These are phyloP conservation scores for Zygosaccharomyces sapae DNA, from an alignment of 1,139 yeast species.

Conservation along the genomic window DNA sequence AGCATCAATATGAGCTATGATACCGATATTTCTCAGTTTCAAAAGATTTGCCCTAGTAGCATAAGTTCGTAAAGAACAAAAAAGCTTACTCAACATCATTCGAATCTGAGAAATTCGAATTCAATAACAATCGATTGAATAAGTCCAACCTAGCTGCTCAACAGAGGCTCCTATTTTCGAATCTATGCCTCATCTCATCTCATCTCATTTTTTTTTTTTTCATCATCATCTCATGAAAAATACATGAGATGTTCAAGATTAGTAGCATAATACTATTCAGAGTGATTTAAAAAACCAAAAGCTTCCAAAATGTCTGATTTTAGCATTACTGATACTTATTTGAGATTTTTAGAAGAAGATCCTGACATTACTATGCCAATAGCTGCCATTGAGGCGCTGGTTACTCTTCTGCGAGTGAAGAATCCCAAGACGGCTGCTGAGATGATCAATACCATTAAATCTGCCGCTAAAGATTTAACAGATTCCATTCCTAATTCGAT, in stretches of 20 bases:
- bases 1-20: conserved; percentile 95
- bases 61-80: conserved; percentile 12
- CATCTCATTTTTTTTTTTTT: conserved; percentile 6
- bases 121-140: background rate
- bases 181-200: conserved; percentile 2
- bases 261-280: background rate
- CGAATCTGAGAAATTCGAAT: background rate
- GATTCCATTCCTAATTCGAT: conserved; percentile 82
- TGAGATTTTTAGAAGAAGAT: conserved; percentile 77
- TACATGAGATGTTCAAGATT: background rate
- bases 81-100: conserved; percentile 7
- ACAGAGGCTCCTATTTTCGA: background rate
- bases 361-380: conserved; percentile 98
- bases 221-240: conserved; percentile 1
- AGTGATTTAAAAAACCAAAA: background rate
- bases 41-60: conserved; percentile 20
- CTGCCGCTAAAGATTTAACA: conserved; percentile 71
- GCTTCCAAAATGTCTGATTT: conserved; percentile 41
- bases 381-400: conserved; percentile 94
- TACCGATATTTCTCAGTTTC: conserved; percentile 47
- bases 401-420: conserved; percentile 71
- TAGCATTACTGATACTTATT: conserved; percentile 77
- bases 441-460: conserved; percentile 72
- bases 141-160: background rate
- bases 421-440: conserved; percentile 94